Evolutionary conservation across 768 basidiomycete genomes (phyloP).

Genomic region (Tulasnella sp.): DNA sequence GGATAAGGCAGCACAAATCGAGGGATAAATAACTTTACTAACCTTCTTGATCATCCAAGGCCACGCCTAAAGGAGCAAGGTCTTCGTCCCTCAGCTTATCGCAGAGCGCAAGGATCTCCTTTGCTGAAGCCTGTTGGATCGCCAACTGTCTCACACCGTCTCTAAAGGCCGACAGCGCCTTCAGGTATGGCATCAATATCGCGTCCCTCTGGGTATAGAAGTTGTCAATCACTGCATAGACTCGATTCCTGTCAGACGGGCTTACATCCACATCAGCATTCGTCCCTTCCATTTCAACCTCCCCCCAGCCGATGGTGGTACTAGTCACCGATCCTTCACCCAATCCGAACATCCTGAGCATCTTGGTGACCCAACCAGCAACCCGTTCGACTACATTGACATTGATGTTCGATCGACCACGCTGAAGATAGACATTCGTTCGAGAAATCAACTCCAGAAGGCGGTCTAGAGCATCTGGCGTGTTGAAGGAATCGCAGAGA

Average conservation of each 20-base stretch:
- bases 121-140: constrained; percentile 63
- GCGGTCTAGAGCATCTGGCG: constrained; percentile 75
- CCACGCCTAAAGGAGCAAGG: constrained; percentile 91
- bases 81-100: constrained; percentile 90
- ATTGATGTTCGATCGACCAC: constrained; percentile 44
- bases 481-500: constrained; percentile 97
- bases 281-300: constrained; percentile 51
- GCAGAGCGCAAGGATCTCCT: constrained; percentile 82
- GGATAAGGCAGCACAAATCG: constrained; percentile 13
- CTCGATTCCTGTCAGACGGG: constrained; percentile 10
- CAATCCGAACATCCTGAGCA: constrained; percentile 54
- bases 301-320: constrained; percentile 77
- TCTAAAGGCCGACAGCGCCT: constrained; percentile 84
- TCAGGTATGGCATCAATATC: constrained; percentile 85
- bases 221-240: neutral
- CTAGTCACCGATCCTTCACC: constrained; percentile 45
- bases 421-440: constrained; percentile 80
- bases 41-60: constrained; percentile 97
- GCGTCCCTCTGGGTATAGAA: constrained; percentile 67
- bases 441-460: constrained; percentile 81
- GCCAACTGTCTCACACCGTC: constrained; percentile 85
- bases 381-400: constrained; percentile 63
- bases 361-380: constrained; percentile 52
- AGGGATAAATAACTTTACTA: constrained; percentile 36
- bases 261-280: constrained; percentile 46